Base-by-base conservation (phyloP, 2,329 filamentous ascomycete species). In the Trichoderma asperellum region DNA sequence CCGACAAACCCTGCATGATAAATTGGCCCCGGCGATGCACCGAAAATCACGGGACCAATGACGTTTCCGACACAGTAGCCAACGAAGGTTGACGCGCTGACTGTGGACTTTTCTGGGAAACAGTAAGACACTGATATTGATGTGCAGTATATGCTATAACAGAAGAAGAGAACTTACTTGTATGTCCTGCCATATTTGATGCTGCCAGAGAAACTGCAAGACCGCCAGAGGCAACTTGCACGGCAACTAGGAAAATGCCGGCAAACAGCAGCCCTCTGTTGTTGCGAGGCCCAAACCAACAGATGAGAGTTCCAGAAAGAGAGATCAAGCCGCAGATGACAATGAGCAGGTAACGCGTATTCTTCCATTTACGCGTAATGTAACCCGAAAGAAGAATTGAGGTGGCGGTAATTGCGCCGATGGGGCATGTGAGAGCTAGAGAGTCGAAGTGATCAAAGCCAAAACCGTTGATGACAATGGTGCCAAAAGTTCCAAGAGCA, bases 141-240 rank as follows among this genome's bases (percentile, higher is more conserved):
- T 12, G 5, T n/a, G 27, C 12, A 14, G 34, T 6, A 12, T 14
- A 4, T 1, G 56, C 1, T 49, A 21, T 18, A n/a, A 7, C 21
- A 2, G 35, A 12, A 5, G 16, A 1, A 24, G n/a, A 18, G 0
- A 8, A 12, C 60, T 62, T 53, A 62, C 60, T 62, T 10, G 60
- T 62, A 62, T 62, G 60, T 18, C 60, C 60, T 7, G 60, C 60
- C 37, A 62, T 62, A 12, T 62, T 62, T 10, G 60, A 62, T 35
- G 60, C 60, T 18, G 60, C 47, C 12, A 62, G n/a, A 53, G 60
- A 62, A 29, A 62, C 60, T 2, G 60, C 60, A 62, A 62, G 21
- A 16, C 60, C 60, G 16, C 60, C 60, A 49, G 60, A 62, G 8
- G 60, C 60, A 18, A 62, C 60, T 52, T 62, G 60, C 2, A 62